Base-by-base conservation (phyloP, 1,284 basidiomycete genomes). In the Cystobasidium slooffiae region DNA sequence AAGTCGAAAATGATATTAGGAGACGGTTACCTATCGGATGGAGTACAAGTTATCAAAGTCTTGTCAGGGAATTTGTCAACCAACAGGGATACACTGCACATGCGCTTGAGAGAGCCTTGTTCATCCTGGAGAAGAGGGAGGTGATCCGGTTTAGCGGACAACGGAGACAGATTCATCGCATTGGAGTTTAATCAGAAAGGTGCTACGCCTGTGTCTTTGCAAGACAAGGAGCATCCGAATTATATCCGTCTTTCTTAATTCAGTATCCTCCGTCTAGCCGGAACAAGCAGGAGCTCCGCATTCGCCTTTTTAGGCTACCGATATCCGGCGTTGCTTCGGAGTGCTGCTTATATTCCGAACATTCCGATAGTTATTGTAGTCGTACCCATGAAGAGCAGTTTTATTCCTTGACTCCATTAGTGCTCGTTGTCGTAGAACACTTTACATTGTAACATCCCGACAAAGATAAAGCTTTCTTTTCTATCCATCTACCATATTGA, bases 31-130 rank as follows among this genome's bases (percentile, higher is more conserved):
- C 97, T 0, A 91, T 99, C 67, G 96, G 96, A 3, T 98, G 96
- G 94, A 94, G 90, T 78, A 97, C 95, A 65, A 94, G 92, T 80
- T 97, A 98, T 81, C 92, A 94, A 82, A 92, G 90, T 79, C 86
- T 99, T 64, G 88, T 95, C n/a, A 88, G 90, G 77, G 97, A 99
- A 84, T 99, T 99, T 83, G 95, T 98, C 12, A 90, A 88, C 8
- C 89, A 92, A 78, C 94, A 98, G 82, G 92, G 93, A 4, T 96
- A 90, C 81, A 92, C 91, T 37, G 90, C 87, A 78, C 95, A 96
- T 51, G 62, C 70, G 4, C 86, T 99, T 39, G 97, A 99, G 82
- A 86, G 94, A 76, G 93, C 93, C 20, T 84, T 99, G 76, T 97
- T 89, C 81, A 88, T 99, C 62, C 81, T 99, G 82, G 97, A 99